A percentile compares a stretch with the other conserved stretches of the same genome.
These are phyloP conservation scores for Sphaerostilbella broomeana DNA, from an alignment of 2,329 filamentous ascomycete species.

Conservation along the genomic window DNA sequence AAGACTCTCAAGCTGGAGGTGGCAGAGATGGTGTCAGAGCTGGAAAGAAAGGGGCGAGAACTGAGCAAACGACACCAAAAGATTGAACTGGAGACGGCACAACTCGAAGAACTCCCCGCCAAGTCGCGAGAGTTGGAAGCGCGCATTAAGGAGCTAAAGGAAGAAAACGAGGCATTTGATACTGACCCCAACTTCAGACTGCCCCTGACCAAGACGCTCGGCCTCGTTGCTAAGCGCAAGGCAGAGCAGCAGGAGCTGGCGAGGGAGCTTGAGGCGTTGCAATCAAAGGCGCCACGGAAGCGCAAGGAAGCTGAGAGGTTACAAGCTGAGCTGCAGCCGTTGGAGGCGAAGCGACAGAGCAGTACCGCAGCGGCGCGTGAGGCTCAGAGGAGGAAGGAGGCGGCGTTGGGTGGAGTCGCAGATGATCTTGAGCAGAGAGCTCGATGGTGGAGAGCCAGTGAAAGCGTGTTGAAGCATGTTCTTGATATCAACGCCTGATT, in stretches of 20 bases:
- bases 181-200: conserved; percentile 44
- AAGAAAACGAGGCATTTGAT: conserved; percentile 29
- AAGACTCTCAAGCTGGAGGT: conserved; percentile 78
- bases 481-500: conserved; percentile 46
- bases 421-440: conserved; percentile 72
- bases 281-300: conserved; percentile 57
- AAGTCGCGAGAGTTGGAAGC: conserved; percentile 43
- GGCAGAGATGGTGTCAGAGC: conserved; percentile 60
- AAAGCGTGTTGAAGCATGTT: conserved; percentile 55
- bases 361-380: conserved; percentile 64
- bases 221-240: conserved; percentile 45
- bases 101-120: conserved; percentile 44
- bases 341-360: conserved; percentile 61
- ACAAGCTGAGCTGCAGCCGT: conserved; percentile 58
- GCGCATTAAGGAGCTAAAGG: conserved; percentile 40
- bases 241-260: conserved; percentile 50
- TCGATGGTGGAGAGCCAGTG: conserved; percentile 67
- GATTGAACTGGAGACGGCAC: conserved; percentile 42
- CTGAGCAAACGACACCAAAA: conserved; percentile 49
- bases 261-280: conserved; percentile 56
- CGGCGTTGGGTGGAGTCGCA: conserved; percentile 55
- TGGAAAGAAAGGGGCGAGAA: conserved; percentile 59
- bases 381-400: conserved; percentile 61
- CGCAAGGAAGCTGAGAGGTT: conserved; percentile 61
- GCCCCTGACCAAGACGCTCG: conserved; percentile 50